Evolutionary conservation across 768 basidiomycete species (phyloP).

Genomic region (Antrodiella citrinella): DNA sequence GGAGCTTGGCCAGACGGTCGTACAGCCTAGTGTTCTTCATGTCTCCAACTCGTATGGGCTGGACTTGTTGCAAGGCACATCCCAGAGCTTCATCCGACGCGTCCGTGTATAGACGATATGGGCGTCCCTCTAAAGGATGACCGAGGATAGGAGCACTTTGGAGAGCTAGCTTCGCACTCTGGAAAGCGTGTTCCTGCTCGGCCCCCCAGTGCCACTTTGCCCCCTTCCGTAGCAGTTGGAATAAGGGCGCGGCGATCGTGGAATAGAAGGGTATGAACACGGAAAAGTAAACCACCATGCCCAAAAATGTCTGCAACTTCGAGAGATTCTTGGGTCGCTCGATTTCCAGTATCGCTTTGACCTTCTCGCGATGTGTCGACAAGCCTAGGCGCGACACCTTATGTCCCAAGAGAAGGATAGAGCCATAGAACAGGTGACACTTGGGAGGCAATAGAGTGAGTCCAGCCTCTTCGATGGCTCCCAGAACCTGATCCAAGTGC

Average conservation of each 20-base stretch:
- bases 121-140: neutral
- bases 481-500: slow-evolving; percentile 24
- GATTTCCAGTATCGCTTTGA: slow-evolving; percentile 23
- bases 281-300: slow-evolving; percentile 22
- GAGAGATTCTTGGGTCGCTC: slow-evolving; percentile 12
- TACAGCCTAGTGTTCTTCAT: too few relatives aligned
- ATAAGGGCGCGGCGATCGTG: slow-evolving; percentile 12
- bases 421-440: slow-evolving; percentile 15
- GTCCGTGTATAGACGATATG: slow-evolving; percentile 7
- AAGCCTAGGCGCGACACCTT: slow-evolving; percentile 20
- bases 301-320: slow-evolving; percentile 21
- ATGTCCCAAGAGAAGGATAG: slow-evolving; percentile 23
- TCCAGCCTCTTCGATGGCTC: slow-evolving; percentile 18
- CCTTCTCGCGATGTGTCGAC: slow-evolving; percentile 19
- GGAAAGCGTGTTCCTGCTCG: neutral
- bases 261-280: slow-evolving; percentile 22
- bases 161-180: neutral
- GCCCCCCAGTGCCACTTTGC: neutral
- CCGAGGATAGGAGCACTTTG: neutral
- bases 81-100: slow-evolving; percentile 15
- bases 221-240: slow-evolving; percentile 2
- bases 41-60: too few relatives aligned
- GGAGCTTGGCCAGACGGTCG: too few relatives aligned
- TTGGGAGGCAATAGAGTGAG: slow-evolving; percentile 26
- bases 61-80: too few relatives aligned